Base-by-base conservation (phyloP, 495 filamentous ascomycete genomes). In the Daldinia bambusicola region DNA sequence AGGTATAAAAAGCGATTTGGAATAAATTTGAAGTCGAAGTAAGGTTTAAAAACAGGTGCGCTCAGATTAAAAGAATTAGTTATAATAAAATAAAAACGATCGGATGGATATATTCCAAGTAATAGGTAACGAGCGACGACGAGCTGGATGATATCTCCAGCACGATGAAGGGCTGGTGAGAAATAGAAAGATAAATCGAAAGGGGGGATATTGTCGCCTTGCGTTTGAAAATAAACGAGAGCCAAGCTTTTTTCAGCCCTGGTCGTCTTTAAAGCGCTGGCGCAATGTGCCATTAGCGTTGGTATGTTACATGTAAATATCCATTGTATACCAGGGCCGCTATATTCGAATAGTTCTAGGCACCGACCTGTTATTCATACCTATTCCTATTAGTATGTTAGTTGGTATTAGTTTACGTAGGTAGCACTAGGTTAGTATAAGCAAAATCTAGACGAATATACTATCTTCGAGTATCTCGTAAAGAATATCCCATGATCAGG, bases 161-260 rank as follows among this genome's bases (percentile, higher is more conserved):
- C 56, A 58, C 56, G 34, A 43, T 61, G 66, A 59, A 60, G 18
- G 56, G 67, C 60, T 61, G 56, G 66, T 66, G 2, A 13, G 36
- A 66, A 65, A 51, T 30, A 60, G 37, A 52, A 30, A 31, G 32
- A 41, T 31, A 52, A 38, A 52, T 55, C n/a, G 7, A 61, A 58
- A 18, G 56, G 65, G 65, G 70, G n/a, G 38, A 8, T 48, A 37
- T 68, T 13, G 30, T 55, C n/a, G 41, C 18, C 38, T 67, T 58
- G 52, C 14, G 62, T 61, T 38, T 63, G 34, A 68, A 68, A 65
- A 58, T 61, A 61, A 53, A 55, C 36, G n/a, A 53, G 31, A 73
- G 70, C 70, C 57, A 73, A 66, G 65, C 70, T 43, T 73, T 66
- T 60, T 66, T 40, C 40, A 71, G 20, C 57, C 69, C 69, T 38